These are phyloP conservation scores for Rhynchosporium secalis DNA, from an alignment of 2,329 filamentous ascomycete genomes.

Conservation along the genomic window DNA sequence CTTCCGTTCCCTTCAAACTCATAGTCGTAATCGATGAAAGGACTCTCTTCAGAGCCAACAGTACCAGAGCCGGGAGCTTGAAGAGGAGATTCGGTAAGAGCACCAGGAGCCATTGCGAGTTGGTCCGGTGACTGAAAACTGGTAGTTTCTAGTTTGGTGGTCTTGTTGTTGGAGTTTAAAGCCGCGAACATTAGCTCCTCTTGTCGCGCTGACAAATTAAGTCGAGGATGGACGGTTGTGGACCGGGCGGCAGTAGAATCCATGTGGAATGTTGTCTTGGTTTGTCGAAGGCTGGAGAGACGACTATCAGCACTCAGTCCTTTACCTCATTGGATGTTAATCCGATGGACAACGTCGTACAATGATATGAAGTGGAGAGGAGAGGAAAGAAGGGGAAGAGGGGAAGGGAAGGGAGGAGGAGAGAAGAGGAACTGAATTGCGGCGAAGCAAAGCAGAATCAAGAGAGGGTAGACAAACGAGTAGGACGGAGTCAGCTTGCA, in stretches of 20 bases:
- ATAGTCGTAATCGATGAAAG: conserved; percentile 80
- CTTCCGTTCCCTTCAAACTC: conserved; percentile 72
- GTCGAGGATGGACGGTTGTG: conserved; percentile 49
- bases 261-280: conserved; percentile 24
- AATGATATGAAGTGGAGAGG: too few species aligned
- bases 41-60: conserved; percentile 69
- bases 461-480: background rate
- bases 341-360: background rate
- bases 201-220: conserved; percentile 73
- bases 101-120: conserved; percentile 49
- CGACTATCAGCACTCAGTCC: conserved; percentile 16
- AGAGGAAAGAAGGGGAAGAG: background rate
- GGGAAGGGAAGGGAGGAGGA: background rate
- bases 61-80: conserved; percentile 47
- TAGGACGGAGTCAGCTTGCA: background rate
- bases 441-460: background rate
- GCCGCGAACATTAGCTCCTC: conserved; percentile 75
- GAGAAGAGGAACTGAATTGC: background rate
- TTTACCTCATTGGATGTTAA: background rate
- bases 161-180: conserved; percentile 64
- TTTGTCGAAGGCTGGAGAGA: conserved; percentile 1
- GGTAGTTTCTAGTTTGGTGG: conserved; percentile 27
- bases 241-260: conserved; percentile 25
- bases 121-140: conserved; percentile 42
- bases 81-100: conserved; percentile 52